Evolutionary conservation across 2,329 filamentous ascomycete genomes (phyloP).

Genomic region (Eutypa lata): DNA sequence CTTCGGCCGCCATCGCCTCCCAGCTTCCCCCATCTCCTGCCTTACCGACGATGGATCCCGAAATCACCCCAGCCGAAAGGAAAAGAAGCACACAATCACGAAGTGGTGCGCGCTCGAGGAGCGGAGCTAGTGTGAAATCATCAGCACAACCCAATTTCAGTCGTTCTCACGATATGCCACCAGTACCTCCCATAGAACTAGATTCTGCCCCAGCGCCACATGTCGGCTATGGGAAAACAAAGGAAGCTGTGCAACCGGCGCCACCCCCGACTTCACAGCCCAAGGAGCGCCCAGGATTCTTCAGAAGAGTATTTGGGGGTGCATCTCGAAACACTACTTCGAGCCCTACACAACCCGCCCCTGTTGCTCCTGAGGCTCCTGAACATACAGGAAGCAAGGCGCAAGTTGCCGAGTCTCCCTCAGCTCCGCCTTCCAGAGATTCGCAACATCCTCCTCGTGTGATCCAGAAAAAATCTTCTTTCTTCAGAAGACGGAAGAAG

Average conservation of each 20-base stretch:
- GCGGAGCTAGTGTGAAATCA: slow-evolving; percentile 27
- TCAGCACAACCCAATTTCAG: slow-evolving; percentile 26
- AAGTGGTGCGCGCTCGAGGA: slow-evolving; percentile 32
- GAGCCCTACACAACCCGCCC: slow-evolving; percentile 29
- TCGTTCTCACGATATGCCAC: slow-evolving; percentile 22
- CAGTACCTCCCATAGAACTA: slow-evolving; percentile 27
- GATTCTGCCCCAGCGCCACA: slow-evolving; percentile 57
- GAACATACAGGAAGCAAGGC: slow-evolving; percentile 38
- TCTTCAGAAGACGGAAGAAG: slow-evolving; percentile 92
- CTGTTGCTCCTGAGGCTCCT: slow-evolving; percentile 34
- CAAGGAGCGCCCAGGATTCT: slow-evolving; percentile 82
- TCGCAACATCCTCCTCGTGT: slow-evolving; percentile 42
- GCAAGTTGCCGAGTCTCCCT: slow-evolving; percentile 36
- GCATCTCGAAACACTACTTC: slow-evolving; percentile 49
- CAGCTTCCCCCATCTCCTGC: slow-evolving; percentile 30
- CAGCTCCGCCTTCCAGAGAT: slow-evolving; percentile 48
- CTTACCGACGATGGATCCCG: slow-evolving; percentile 24
- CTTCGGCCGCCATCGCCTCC: slow-evolving; percentile 35
- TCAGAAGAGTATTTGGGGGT: slow-evolving; percentile 85
- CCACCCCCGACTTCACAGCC: slow-evolving; percentile 40
- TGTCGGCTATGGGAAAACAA: slow-evolving; percentile 58
- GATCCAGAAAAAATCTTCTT: slow-evolving; percentile 90
- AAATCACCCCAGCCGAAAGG: slow-evolving; percentile 27
- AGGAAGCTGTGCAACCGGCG: slow-evolving; percentile 45
- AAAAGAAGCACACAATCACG: slow-evolving; percentile 57